Evolutionary conservation across 176 grass and related monocot genomes (phyloP).

Genomic region (Carex kokanica): DNA sequence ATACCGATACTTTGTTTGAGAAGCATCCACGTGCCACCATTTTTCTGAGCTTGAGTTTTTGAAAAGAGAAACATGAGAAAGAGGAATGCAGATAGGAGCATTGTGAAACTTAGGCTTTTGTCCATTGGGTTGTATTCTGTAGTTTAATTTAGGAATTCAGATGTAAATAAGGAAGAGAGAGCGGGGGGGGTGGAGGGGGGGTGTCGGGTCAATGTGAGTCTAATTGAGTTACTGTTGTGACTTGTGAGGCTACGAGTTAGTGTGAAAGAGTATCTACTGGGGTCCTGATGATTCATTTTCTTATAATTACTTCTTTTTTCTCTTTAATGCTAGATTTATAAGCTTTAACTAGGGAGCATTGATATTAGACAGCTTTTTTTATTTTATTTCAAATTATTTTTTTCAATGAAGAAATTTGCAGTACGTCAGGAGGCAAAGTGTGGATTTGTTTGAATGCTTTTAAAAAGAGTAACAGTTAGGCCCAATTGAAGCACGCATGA

Average conservation of each 20-base stretch:
- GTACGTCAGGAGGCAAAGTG: background rate
- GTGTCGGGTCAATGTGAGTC: background rate
- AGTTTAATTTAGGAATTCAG: background rate
- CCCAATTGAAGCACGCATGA: background rate
- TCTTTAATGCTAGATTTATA: background rate
- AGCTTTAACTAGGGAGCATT: background rate
- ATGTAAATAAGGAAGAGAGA: background rate
- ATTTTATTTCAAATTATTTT: background rate
- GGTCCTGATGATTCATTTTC: background rate
- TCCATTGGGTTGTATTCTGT: background rate
- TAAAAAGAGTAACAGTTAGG: background rate
- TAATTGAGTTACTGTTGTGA: background rate
- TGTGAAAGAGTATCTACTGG: background rate
- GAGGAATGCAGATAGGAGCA: background rate
- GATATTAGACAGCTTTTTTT: background rate
- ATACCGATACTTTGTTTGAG: conserved; percentile 30
- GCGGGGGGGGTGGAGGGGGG: too few relatives aligned
- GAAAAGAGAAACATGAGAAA: background rate
- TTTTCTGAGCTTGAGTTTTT: background rate
- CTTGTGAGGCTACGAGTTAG: background rate
- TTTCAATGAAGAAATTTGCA: background rate
- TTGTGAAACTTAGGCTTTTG: background rate
- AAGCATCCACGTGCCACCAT: conserved; percentile 29
- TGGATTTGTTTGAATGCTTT: background rate
- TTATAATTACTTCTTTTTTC: background rate